phyloP scores from a whole-genome alignment of 495 filamentous ascomycete species.

The Aspergillus coremiiformis region DNA sequence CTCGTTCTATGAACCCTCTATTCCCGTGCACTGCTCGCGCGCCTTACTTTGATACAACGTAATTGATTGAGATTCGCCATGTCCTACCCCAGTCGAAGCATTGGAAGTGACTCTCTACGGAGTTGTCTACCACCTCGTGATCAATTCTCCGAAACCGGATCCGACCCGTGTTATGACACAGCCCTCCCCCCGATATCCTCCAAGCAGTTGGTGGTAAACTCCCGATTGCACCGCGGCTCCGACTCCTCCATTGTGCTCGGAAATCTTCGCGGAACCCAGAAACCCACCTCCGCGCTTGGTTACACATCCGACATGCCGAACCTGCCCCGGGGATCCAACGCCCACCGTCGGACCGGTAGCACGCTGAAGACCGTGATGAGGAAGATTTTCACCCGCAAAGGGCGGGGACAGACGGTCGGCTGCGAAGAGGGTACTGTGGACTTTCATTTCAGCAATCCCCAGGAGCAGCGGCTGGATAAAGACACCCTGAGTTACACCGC shows the following conservation, averaged over 20 bases:
- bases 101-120: slow-evolving; percentile 5
- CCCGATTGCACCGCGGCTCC: slow-evolving; percentile 8
- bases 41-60: background rate
- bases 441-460: slow-evolving; percentile 7
- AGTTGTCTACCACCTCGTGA: slow-evolving; percentile 2
- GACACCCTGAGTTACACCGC: slow-evolving; percentile 1
- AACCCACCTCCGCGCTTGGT: background rate
- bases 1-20: background rate
- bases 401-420: slow-evolving; percentile 32
- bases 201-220: slow-evolving; percentile 14
- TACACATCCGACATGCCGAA: slow-evolving; percentile 15
- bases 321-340: slow-evolving; percentile 21
- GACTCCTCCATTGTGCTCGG: slow-evolving; percentile 6
- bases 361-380: slow-evolving; percentile 43
- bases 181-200: slow-evolving; percentile 20
- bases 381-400: slow-evolving; percentile 40
- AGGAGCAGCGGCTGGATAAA: background rate
- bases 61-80: background rate
- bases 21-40: background rate
- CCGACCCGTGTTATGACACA: slow-evolving; percentile 11
- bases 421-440: slow-evolving; percentile 19
- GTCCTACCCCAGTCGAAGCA: background rate
- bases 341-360: slow-evolving; percentile 38
- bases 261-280: slow-evolving; percentile 4
- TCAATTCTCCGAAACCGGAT: background rate